Base-by-base conservation (phyloP, 768 basidiomycete species). In the Mrakia gelida region DNA sequence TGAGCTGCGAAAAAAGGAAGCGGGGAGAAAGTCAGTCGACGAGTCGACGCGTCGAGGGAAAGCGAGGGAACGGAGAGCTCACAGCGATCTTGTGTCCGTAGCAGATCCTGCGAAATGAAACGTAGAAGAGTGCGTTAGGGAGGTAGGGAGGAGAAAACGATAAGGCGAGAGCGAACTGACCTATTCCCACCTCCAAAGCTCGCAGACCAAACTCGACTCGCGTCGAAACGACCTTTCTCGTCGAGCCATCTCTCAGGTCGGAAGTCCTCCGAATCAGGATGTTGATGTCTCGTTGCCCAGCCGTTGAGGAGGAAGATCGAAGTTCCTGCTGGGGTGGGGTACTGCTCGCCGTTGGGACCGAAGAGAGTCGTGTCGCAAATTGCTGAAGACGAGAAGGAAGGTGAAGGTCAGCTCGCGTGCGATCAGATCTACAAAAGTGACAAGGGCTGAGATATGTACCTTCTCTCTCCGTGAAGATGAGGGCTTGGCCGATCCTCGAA, bases 61-160 rank as follows among this genome's bases (percentile, higher is more conserved):
- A 41, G 38, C 3, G 8, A 38, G 3, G n/a, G 2, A n/a, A 62
- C 9, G 52, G 4, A 45, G 23, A 30, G 28, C 3, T 28, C 18
- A 76, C 75, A 21, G 75, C 75, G 43, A 76, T 70, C 65, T 70
- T 70, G 30, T 26, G 9, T 0, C 75, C 75, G 54, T 65, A 76
- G 65, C 75, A 76, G 7, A 26, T 38, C 28, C 59, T 38, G n/a
- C n/a, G 18, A 13, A 8, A 7, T 54, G 23, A 13, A 38, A 38
- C 4, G 38, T 38, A 8, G 38, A 8, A 38, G 38, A n/a, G 26
- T 16, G 10, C n/a, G n/a, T n/a, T 26, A n/a, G 26, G 7, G 6
- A 38, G 38, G 8, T 38, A n/a, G 59, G 28, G 59, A 5, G 28
- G 26, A 59, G n/a, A 59, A 2, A 13, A 38, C 4, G 38, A 38